Conservation (phyloP, 2,329 filamentous ascomycete genomes). For the Daldinia sp. region DNA sequence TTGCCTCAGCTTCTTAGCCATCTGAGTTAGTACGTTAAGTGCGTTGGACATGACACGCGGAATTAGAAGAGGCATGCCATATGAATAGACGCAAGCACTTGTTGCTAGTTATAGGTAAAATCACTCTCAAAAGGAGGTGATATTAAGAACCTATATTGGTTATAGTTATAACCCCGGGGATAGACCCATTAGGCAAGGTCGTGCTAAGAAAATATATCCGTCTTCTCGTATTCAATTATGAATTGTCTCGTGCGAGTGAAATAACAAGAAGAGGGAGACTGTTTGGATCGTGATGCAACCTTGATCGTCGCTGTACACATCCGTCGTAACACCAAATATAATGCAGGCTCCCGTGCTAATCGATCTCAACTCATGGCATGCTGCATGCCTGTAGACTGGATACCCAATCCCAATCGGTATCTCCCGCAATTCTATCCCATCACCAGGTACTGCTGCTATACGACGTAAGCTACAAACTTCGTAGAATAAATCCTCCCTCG, state of each 20-base stretch:
- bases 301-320: constrained; percentile 12
- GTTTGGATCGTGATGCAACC: constrained; percentile 13
- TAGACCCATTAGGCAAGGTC: constrained; percentile 23
- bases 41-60: constrained; percentile 8
- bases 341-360: not conserved
- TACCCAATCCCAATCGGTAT: constrained; percentile 24
- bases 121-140: constrained; percentile 24
- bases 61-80: constrained; percentile 19
- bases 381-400: not conserved
- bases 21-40: constrained; percentile 2
- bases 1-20: not conserved
- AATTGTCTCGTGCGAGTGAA: constrained; percentile 1
- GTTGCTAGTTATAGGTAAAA: constrained; percentile 9
- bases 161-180: constrained; percentile 44
- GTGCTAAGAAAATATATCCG: not conserved
- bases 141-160: constrained; percentile 43
- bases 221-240: constrained; percentile 6
- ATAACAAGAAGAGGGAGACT: not conserved
- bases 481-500: not conserved
- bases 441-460: not conserved
- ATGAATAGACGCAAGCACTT: constrained; percentile 22
- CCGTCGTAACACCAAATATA: constrained; percentile 11
- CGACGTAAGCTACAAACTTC: not conserved
- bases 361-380: constrained; percentile 8
- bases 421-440: not conserved